Evolutionary conservation across 768 basidiomycete genomes (phyloP).

Genomic region (Floccularia luteovirens): DNA sequence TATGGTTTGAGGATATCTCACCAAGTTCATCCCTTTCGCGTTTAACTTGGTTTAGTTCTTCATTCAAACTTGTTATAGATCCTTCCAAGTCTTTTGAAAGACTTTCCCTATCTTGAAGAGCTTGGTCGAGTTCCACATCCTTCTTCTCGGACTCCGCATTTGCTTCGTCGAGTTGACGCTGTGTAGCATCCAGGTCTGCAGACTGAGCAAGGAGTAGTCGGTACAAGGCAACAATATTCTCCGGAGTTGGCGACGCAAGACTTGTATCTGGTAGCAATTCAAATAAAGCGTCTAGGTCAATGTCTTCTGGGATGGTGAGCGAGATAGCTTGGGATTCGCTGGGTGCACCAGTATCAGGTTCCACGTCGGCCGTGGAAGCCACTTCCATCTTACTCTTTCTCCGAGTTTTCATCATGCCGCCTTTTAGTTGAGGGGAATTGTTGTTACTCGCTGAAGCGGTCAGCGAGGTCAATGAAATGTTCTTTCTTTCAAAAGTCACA

Average conservation of each 20-base stretch:
- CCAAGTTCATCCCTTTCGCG: constrained; percentile 62
- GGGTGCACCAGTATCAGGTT: constrained; percentile 15
- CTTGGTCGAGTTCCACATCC: constrained; percentile 81
- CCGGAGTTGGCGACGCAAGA: constrained; percentile 47
- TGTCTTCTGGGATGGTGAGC: constrained; percentile 55
- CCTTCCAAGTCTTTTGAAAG: constrained; percentile 48
- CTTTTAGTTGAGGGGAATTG: constrained; percentile 5
- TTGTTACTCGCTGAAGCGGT: constrained; percentile 25
- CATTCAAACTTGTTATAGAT: constrained; percentile 40
- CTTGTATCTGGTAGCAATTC: constrained; percentile 55
- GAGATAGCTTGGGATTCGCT: constrained; percentile 27
- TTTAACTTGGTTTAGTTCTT: constrained; percentile 49
- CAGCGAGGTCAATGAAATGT: constrained; percentile 23
- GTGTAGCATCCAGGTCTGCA: constrained; percentile 42
- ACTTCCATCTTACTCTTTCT: constrained; percentile 45
- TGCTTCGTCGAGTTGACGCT: constrained; percentile 63
- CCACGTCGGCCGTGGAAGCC: constrained; percentile 29
- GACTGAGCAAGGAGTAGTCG: constrained; percentile 51
- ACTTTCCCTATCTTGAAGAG: constrained; percentile 70
- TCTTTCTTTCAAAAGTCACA: constrained; percentile 7
- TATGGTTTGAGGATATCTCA: constrained; percentile 22
- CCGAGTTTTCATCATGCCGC: constrained; percentile 43
- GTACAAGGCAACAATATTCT: constrained; percentile 57
- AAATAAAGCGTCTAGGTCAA: constrained; percentile 55
- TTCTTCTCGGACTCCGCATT: constrained; percentile 62